Base-by-base conservation (phyloP, 192 early-diverging fungal genomes). In the Umbelopsis isabellina region DNA sequence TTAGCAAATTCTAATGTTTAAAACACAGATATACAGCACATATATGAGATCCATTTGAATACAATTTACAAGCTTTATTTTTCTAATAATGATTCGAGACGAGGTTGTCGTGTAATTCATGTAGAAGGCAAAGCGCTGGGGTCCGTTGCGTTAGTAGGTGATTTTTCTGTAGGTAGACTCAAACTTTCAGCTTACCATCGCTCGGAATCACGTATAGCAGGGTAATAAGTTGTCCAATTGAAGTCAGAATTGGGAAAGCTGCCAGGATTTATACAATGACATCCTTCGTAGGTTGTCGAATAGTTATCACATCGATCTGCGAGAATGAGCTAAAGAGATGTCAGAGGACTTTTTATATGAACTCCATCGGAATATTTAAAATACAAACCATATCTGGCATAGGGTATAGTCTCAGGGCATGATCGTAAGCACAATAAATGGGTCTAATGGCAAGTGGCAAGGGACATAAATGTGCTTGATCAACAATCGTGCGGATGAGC, bases 221-320 rank as follows among this genome's bases (percentile, higher is more conserved):
- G 92, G 69, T 91, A 88, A 76, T 96, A 96, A 53, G 93, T 86
- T 88, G 91, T 67, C 85, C 83, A 82, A 71, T 88, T 69, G 25
- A 82, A 83, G 61, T 80, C 81, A 30, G 78, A 79, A 23, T 75
- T 80, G 6, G 82, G 70, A 49, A 87, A 85, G n/a, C 85, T 83
- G 3, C 83, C 80, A 3, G 95, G 95, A 73, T 98, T 96, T 33
- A 95, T 83, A 64, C 86, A 85, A 69, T 90, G 87, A 67, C 91
- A 92, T 2, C 84, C 88, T 66, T 93, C 89, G 73, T 95, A 95
- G 61, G 85, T 87, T 61, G 87, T 78, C 9, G 83, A 74, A 65
- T 94, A 98, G n/a, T 87, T 73, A 21, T 95, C 94, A 74, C 89
- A 93, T 67, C 85, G 84, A 76, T 98, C 96, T 2, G 95, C 95